phyloP scores from a whole-genome alignment of 495 filamentous ascomycete species.

The Staphylotrichum longicolle region DNA sequence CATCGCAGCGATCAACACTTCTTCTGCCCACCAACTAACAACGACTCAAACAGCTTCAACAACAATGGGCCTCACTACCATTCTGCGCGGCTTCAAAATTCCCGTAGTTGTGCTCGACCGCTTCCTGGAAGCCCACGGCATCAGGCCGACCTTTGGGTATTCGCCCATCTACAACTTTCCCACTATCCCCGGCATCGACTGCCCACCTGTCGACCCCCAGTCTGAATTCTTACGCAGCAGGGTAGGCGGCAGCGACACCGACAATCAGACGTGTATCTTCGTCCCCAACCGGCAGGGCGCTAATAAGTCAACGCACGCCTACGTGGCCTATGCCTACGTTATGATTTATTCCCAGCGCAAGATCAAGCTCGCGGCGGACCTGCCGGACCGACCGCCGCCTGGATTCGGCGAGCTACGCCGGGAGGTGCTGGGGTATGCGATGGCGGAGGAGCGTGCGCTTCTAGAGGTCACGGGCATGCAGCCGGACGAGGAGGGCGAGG shows the following conservation, averaged over 20 bases:
- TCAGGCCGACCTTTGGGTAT: background rate
- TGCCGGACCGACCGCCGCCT: background rate
- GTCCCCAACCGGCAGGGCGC: background rate
- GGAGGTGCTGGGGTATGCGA: too few relatives aligned
- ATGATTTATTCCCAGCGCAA: background rate
- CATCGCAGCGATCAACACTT: too few relatives aligned
- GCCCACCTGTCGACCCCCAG: too few relatives aligned
- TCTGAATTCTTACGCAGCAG: too few relatives aligned
- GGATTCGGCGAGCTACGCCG: background rate
- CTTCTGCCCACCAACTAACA: too few relatives aligned
- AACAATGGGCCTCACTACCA: background rate
- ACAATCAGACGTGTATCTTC: background rate
- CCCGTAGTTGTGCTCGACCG: background rate
- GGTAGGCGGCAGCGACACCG: background rate
- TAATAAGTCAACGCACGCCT: background rate
- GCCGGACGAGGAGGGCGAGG: background rate
- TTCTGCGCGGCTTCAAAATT: background rate
- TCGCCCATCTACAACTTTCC: background rate
- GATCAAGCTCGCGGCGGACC: background rate
- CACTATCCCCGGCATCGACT: too few relatives aligned
- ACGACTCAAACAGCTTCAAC: too few relatives aligned
- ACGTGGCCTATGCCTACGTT: slow-evolving; percentile 1
- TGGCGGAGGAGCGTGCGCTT: background rate
- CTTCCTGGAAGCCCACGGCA: background rate
- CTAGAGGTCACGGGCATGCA: background rate